Base-by-base conservation (phyloP, 345 rosid species). In the Tarenaya hassleriana region DNA sequence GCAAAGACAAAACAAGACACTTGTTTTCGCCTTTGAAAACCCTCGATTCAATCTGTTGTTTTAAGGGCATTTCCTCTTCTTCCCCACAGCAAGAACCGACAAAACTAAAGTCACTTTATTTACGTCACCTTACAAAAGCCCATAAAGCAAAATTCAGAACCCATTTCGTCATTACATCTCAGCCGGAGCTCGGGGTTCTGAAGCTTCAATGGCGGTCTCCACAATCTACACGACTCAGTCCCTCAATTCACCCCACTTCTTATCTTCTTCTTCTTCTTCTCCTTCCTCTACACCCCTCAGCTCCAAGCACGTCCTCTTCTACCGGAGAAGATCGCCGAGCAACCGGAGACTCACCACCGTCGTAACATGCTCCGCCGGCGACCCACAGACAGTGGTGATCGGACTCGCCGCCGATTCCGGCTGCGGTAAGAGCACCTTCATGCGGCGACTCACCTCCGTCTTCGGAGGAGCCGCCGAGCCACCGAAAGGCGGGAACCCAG, bases 361-460 rank as follows among this genome's bases (percentile, higher is more conserved):
- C 53, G 80, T 84, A 69, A 82, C 80, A 13, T 90, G 97, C 64
- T 42, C 82, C 6, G 72, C 69, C 29, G 29, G 29, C 3, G 80
- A 63, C 16, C 75, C 64, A 49, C 74, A 73, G 57, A 90, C 97
- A 2, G 41, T 86, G 5, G 97, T 90, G 66, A 83, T 90, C 57
- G 97, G 97, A 9, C 77, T 90, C 0, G 97, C 97, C 0, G 97
- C 97, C 0, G 97, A 90, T 55, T 90, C 97, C 0, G 97, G 94
- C 15, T 88, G 97, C 19, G 97, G 97, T 18, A 89, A 89, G 66
- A 86, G 95, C 2, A 86, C 97, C 33, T 89, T 89, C 77, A 89
- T 89, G 84, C 66, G 98, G 69, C 71, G 98, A 58, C 69, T 90
- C 8, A 90, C 98, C 0, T 83, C 94, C 37, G 98, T 90, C 41